Evolutionary conservation across 2,329 filamentous ascomycete species (phyloP).

Genomic region (Pseudocercospora macadamiae): DNA sequence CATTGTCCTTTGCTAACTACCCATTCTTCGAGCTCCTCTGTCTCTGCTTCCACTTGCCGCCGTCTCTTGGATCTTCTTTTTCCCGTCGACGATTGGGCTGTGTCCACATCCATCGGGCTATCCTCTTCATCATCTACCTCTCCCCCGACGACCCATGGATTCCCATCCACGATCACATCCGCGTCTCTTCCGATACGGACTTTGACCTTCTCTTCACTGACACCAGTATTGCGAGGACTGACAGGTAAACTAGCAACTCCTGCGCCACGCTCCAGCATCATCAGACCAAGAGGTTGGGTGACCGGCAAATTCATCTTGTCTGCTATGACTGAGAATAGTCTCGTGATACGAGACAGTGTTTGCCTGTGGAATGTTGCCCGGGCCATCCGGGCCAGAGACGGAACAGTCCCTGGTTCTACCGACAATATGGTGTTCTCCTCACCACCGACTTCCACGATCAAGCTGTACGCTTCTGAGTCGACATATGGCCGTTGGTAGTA

Average conservation of each 20-base stretch:
- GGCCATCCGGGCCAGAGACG: slow-evolving; percentile 20
- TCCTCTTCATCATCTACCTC: slow-evolving; percentile 20
- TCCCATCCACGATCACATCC: slow-evolving; percentile 59
- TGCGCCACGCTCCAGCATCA: slow-evolving; percentile 65
- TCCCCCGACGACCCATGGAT: slow-evolving; percentile 18
- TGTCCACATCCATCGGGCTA: slow-evolving; percentile 22
- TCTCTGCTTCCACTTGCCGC: slow-evolving; percentile 13
- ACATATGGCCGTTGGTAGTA: slow-evolving; percentile 83
- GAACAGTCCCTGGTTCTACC: slow-evolving; percentile 17
- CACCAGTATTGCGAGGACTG: slow-evolving; percentile 68
- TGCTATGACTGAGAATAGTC: slow-evolving; percentile 78
- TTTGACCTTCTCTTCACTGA: slow-evolving; percentile 71
- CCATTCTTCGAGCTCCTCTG: slow-evolving; percentile 28
- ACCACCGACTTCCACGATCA: slow-evolving; percentile 78
- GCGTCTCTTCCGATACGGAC: slow-evolving; percentile 65
- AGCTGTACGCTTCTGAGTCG: slow-evolving; percentile 72
- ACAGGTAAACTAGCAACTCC: slow-evolving; percentile 63
- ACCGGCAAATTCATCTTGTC: slow-evolving; percentile 73
- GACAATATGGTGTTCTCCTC: slow-evolving; percentile 54
- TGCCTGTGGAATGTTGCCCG: slow-evolving; percentile 74
- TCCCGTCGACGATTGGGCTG: neutral
- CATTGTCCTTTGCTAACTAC: slow-evolving; percentile 34
- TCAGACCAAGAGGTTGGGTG: slow-evolving; percentile 62
- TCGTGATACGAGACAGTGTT: slow-evolving; percentile 69
- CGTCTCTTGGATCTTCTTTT: slow-evolving; percentile 5